These are phyloP conservation scores for Pochonia chlamydosporia DNA, from an alignment of 2,329 filamentous ascomycete species.

Conservation along the genomic window DNA sequence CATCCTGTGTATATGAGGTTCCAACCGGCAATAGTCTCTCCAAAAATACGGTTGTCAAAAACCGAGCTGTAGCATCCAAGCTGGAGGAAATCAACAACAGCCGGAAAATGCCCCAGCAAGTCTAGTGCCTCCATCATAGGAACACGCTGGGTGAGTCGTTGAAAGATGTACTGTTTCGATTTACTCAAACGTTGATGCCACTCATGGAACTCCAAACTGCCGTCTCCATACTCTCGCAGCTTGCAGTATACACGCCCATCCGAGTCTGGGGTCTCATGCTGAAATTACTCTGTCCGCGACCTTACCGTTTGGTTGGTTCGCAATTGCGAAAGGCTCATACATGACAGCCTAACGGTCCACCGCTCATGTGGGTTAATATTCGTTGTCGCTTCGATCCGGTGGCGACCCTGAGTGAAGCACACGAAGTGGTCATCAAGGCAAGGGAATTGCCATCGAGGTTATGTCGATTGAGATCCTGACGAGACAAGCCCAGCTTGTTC, in stretches of 20 bases:
- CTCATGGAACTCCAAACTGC: conserved; percentile 2
- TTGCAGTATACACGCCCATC: conserved; percentile 7
- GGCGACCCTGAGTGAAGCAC: conserved; percentile 3
- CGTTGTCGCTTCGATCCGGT: conserved; percentile 2
- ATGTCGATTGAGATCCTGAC: neutral
- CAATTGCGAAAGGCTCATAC: neutral
- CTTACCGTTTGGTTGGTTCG: conserved; percentile 1
- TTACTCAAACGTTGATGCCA: conserved; percentile 4
- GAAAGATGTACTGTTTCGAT: conserved; percentile 5
- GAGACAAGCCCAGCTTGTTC: conserved; percentile 1
- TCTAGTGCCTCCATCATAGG: conserved; percentile 4
- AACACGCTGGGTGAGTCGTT: neutral
- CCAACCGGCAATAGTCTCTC: conserved; percentile 3
- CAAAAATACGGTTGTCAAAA: conserved; percentile 1
- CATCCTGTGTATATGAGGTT: conserved; percentile 1
- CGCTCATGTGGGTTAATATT: conserved; percentile 1
- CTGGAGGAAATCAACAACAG: conserved; percentile 7
- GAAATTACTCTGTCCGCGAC: conserved; percentile 5
- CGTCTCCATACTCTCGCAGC: conserved; percentile 4
- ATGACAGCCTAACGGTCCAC: conserved; percentile 5
- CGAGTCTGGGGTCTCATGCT: conserved; percentile 6
- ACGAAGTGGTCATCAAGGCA: conserved; percentile 2
- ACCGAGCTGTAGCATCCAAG: conserved; percentile 2
- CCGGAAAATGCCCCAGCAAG: conserved; percentile 2
- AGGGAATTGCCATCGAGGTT: neutral